A percentile compares a stretch with the other conserved stretches of the same genome.
phyloP scores from a whole-genome alignment of 129 eudicot species.

The Pulicaria dysenterica region DNA sequence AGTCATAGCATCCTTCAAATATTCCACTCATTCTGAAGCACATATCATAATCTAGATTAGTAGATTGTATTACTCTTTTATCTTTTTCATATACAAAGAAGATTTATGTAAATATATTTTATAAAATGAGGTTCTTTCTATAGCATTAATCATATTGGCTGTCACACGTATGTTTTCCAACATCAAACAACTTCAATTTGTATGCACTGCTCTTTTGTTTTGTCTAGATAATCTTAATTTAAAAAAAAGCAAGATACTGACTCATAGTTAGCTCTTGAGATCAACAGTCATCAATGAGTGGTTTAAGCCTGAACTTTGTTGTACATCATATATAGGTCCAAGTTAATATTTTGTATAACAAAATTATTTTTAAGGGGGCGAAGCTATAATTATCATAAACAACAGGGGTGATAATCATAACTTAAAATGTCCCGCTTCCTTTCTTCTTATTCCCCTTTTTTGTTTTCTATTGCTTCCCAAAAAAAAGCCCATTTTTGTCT shows the following conservation, averaged over 20 bases:
- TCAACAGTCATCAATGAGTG: too few species aligned
- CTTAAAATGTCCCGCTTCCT: slow-evolving; percentile 4
- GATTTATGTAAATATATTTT: too few species aligned
- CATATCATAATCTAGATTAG: too few species aligned
- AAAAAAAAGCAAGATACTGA: background rate
- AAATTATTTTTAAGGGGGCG: background rate
- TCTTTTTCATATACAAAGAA: too few species aligned
- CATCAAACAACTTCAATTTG: background rate
- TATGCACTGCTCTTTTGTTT: background rate
- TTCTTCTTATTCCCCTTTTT: slow-evolving; percentile 1
- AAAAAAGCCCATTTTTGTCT: slow-evolving; percentile 34
- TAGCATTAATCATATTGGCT: too few species aligned
- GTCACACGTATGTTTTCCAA: background rate
- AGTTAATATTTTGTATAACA: background rate
- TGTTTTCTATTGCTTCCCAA: slow-evolving; percentile 7
- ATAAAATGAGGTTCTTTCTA: too few species aligned
- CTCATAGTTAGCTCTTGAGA: background rate
- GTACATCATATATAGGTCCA: too few species aligned
- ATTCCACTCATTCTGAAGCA: too few species aligned
- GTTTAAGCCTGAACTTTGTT: background rate
- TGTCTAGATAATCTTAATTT: background rate
- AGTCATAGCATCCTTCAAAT: too few species aligned
- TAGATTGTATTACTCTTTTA: too few species aligned
- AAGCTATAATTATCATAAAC: background rate
- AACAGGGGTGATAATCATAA: background rate